phyloP scores from a whole-genome alignment of 768 basidiomycete species.

The Sistotremastrum niveocremeum region DNA sequence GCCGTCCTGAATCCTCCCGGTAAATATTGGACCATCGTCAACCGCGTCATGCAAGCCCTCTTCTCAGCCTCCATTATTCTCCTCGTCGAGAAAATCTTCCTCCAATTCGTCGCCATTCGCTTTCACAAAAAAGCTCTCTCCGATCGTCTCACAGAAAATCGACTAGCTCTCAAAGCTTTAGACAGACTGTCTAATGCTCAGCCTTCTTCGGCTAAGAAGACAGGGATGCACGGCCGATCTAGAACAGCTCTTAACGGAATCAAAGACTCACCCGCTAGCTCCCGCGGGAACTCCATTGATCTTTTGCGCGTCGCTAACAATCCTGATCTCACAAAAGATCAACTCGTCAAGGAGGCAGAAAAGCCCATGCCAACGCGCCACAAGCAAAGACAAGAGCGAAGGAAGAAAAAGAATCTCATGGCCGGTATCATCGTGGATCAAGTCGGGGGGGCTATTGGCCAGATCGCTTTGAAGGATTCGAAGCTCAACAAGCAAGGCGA shows the following conservation, averaged over 20 bases:
- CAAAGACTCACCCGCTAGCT: too few relatives aligned
- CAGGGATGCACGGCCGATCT: slow-evolving; percentile 2
- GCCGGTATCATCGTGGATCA: slow-evolving; percentile 61
- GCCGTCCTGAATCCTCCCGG: slow-evolving; percentile 45
- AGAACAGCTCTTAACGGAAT: too few relatives aligned
- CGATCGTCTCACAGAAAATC: slow-evolving; percentile 59
- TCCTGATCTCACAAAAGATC: not conserved
- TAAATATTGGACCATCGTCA: slow-evolving; percentile 52
- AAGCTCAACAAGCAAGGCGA: slow-evolving; percentile 43
- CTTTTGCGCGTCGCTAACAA: too few relatives aligned
- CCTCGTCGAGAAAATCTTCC: slow-evolving; percentile 42
- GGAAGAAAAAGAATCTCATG: slow-evolving; percentile 30
- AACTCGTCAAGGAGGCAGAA: slow-evolving; percentile 19
- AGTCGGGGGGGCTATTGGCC: slow-evolving; percentile 51
- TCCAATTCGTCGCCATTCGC: slow-evolving; percentile 68
- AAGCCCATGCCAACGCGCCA: slow-evolving; percentile 31
- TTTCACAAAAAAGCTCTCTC: slow-evolving; percentile 68
- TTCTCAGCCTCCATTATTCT: slow-evolving; percentile 31
- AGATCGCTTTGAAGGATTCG: slow-evolving; percentile 56
- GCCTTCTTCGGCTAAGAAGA: slow-evolving; percentile 24
- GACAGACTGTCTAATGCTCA: slow-evolving; percentile 61
- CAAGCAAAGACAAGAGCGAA: slow-evolving; percentile 24
- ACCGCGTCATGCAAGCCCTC: slow-evolving; percentile 53
- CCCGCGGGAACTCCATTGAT: too few relatives aligned
- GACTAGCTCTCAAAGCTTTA: slow-evolving; percentile 52